A percentile compares a stretch with the other conserved stretches of the same genome.
Conservation (phyloP, 2,329 filamentous ascomycete species). For the Fusarium redolens region DNA sequence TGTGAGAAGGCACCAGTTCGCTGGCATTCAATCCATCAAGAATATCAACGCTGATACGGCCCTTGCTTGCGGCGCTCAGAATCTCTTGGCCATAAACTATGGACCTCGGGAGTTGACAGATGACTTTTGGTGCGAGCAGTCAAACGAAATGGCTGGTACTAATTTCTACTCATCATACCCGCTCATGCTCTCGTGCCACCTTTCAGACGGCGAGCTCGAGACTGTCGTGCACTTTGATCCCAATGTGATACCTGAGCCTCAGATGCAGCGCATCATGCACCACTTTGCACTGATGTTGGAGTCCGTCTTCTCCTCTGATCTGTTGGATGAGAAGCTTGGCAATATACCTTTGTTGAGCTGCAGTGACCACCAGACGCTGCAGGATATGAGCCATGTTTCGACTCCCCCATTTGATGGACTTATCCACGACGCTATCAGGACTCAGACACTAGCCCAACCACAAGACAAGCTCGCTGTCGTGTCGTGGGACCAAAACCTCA, state of each 20-base stretch:
- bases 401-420: not conserved
- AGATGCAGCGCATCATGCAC: slow-evolving; percentile 34
- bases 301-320: not conserved
- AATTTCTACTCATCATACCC: slow-evolving; percentile 43
- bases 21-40: slow-evolving; percentile 37
- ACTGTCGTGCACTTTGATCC: slow-evolving; percentile 38
- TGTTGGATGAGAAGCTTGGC: not conserved
- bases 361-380: slow-evolving; percentile 1
- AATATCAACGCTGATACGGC: slow-evolving; percentile 21
- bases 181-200: slow-evolving; percentile 40
- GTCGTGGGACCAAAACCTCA: slow-evolving; percentile 57
- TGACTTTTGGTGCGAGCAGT: slow-evolving; percentile 33
- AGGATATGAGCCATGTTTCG: not conserved
- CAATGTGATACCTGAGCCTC: slow-evolving; percentile 3
- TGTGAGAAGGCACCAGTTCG: slow-evolving; percentile 22
- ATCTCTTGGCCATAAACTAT: slow-evolving; percentile 39
- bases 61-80: slow-evolving; percentile 35
- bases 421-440: slow-evolving; percentile 11
- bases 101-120: slow-evolving; percentile 7
- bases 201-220: slow-evolving; percentile 25
- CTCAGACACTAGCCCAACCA: not conserved
- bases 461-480: slow-evolving; percentile 40
- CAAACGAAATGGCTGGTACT: slow-evolving; percentile 39
- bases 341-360: slow-evolving; percentile 2
- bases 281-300: slow-evolving; percentile 28